Evolutionary conservation across 768 basidiomycete species (phyloP).

Genomic region (Coprinellus aureogranulatus): DNA sequence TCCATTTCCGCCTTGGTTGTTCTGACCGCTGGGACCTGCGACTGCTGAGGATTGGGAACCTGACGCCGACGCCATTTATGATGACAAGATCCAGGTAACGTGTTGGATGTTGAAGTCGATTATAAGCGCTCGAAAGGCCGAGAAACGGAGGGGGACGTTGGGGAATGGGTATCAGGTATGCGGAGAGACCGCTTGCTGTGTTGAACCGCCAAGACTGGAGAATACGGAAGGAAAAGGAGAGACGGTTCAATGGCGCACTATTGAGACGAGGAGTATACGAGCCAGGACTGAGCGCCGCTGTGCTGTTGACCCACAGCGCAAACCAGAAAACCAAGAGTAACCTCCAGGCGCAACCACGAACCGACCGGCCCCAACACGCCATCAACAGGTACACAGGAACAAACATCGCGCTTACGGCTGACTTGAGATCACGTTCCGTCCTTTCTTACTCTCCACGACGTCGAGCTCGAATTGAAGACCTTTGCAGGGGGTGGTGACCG

Average conservation of each 20-base stretch:
- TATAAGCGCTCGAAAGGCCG: conserved; percentile 3
- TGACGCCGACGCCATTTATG: conserved; percentile 48
- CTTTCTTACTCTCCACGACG: too few relatives aligned
- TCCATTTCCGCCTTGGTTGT: conserved; percentile 50
- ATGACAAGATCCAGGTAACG: conserved; percentile 42
- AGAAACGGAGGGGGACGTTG: conserved; percentile 11
- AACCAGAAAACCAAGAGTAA: background rate
- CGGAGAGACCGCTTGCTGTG: background rate
- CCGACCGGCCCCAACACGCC: background rate
- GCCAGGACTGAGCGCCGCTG: conserved; percentile 1
- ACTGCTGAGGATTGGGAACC: conserved; percentile 37
- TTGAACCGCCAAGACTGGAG: background rate
- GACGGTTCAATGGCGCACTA: background rate
- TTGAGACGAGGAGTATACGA: background rate
- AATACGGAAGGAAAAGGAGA: background rate
- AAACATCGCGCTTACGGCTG: background rate
- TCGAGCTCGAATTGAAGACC: too few relatives aligned
- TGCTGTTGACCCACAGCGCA: background rate
- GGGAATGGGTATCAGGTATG: conserved; percentile 15
- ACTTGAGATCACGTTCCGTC: too few relatives aligned
- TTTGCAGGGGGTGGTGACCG: too few relatives aligned
- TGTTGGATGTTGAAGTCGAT: background rate
- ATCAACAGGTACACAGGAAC: background rate
- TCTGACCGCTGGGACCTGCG: conserved; percentile 54
- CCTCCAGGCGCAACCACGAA: background rate